Conservation (phyloP, 1,284 basidiomycete genomes). For the Neolentinus lepideus region DNA sequence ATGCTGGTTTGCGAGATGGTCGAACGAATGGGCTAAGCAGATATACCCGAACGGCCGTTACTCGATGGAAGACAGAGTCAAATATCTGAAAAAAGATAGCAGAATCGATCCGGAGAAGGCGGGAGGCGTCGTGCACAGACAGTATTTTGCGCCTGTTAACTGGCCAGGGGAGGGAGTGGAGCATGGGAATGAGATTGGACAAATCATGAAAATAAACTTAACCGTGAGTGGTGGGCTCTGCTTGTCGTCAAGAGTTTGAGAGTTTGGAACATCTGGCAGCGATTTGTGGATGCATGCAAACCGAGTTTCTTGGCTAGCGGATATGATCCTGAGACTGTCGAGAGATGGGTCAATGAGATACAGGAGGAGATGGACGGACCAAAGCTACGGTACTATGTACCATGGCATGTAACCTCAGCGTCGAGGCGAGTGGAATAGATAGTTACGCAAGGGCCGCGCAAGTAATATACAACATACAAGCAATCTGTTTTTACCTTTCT, state of each 20-base stretch:
- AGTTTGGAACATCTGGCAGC: not conserved
- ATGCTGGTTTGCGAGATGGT: slow-evolving; percentile 19
- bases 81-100: slow-evolving; percentile 2
- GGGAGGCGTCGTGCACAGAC: slow-evolving; percentile 6
- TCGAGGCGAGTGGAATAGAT: not conserved
- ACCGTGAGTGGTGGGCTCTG: slow-evolving; percentile 9
- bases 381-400: not conserved
- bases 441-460: not conserved
- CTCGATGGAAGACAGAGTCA: not conserved
- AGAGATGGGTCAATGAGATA: slow-evolving; percentile 1
- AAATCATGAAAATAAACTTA: slow-evolving; percentile 14
- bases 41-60: not conserved
- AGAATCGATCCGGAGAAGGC: slow-evolving; percentile 5
- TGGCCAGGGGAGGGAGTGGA: slow-evolving; percentile 15
- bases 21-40: slow-evolving; percentile 1
- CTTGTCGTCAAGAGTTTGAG: not conserved
- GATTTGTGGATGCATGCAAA: not conserved
- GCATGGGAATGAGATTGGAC: slow-evolving; percentile 16
- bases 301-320: not conserved
- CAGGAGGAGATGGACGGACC: not conserved
- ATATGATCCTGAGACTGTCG: not conserved
- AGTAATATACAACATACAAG: too few species aligned
- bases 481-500: too few species aligned
- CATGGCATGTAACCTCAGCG: not conserved
- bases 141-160: slow-evolving; percentile 17